A percentile compares a stretch with the other conserved stretches of the same genome.
phyloP scores from a whole-genome alignment of 2,329 filamentous ascomycete genomes.

The Colletotrichum tropicale region DNA sequence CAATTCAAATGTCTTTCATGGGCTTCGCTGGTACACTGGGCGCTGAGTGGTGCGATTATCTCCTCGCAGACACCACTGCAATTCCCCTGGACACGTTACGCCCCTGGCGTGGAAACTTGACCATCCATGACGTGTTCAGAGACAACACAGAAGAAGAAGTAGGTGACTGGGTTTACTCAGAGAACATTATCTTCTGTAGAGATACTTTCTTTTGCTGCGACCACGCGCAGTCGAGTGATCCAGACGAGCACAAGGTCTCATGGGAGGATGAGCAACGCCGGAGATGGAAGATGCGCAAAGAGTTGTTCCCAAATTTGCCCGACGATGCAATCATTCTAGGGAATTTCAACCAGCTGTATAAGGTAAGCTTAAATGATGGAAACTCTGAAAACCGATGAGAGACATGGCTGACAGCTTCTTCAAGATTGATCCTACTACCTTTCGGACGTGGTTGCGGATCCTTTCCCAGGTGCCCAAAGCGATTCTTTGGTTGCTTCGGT shows the following conservation, averaged over 20 bases:
- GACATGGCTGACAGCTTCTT: neutral
- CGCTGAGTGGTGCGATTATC: conserved; percentile 98
- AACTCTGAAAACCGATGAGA: neutral
- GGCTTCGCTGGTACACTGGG: conserved; percentile 95
- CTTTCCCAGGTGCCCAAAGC: conserved; percentile 84
- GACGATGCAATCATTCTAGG: conserved; percentile 91
- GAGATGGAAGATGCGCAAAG: conserved; percentile 91
- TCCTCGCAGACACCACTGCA: conserved; percentile 87
- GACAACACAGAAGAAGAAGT: conserved; percentile 71
- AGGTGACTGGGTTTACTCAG: conserved; percentile 91
- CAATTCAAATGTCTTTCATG: conserved; percentile 99
- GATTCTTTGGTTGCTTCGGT: conserved; percentile 93
- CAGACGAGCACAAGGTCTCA: conserved; percentile 66
- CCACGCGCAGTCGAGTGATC: conserved; percentile 87
- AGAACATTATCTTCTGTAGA: conserved; percentile 93
- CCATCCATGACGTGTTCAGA: conserved; percentile 71
- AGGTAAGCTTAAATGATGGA: conserved; percentile 62
- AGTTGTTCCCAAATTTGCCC: conserved; percentile 82
- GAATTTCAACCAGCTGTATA: conserved; percentile 99
- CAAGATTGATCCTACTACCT: conserved; percentile 95
- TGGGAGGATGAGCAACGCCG: conserved; percentile 86
- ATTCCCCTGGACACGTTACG: conserved; percentile 83
- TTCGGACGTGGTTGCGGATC: conserved; percentile 94
- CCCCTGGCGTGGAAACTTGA: conserved; percentile 77
- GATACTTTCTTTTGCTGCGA: conserved; percentile 99